Base-by-base conservation (phyloP, 768 basidiomycete genomes). In the Amanita fuliginea region DNA sequence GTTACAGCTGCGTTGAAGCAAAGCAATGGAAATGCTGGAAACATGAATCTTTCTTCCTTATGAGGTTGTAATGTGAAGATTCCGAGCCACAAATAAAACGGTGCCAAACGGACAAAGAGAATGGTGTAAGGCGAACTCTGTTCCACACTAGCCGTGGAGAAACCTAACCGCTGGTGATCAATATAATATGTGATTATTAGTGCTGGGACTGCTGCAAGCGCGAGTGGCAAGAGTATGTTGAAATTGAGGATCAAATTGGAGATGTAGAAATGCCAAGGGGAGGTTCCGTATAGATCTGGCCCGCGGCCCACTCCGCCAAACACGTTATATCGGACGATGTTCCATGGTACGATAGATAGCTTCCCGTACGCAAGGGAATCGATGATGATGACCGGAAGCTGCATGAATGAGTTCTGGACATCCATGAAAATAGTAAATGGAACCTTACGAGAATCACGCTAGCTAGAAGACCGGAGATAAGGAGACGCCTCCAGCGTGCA, bases 1-100 rank as follows among this genome's bases (percentile, higher is more conserved):
- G 83, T 74, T n/a, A 93, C 82, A 3, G 91, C 89, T 0, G 93
- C 95, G 60, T 97, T 97, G 68, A 98, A 91, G 60, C 90, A 91
- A 42, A 98, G 65, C 28, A 98, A 64, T 1, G 91, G 87, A 62
- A 95, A 98, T 2, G 79, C 84, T 0, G 96, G 95, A 64, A 83
- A 98, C 81, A 97, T 86, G 69, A 99, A 99, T n/a, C 96, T 76
- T 62, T 99, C 96, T 65, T 99, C 96, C 67, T 99, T 99, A 67
- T 99, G 96, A 1, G 85, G 69, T 66, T 98, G 95, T 2, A 72
- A 56, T 3, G 80, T 81, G 55, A 99, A 67, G 53, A 96, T 83
- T 1, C 65, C 76, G 41, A 83, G 58, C 95, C 96, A 98, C n/a
- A 97, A 55, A 66, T 98, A 97, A 53, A 95, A 71, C 0, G 92